Base-by-base conservation (phyloP, 23 red algal genomes). In the Gracilaria gracilis region DNA sequence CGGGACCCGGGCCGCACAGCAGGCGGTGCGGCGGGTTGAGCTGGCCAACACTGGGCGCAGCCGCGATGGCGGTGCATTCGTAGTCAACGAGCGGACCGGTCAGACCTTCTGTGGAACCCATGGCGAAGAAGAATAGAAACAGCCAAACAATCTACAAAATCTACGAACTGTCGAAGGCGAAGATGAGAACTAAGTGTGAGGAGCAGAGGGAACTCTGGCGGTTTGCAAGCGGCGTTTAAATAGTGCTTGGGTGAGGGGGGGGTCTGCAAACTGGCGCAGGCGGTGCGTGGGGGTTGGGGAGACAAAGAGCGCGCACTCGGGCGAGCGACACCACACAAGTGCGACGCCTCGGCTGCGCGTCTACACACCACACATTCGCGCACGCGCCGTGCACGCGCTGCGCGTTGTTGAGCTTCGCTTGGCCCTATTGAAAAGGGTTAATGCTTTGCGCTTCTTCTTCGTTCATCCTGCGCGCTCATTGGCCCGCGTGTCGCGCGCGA, bases 1-100 rank as follows among this genome's bases (percentile, higher is more conserved):
- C 85, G 32, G 92, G 92, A 23, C 92, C 92, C 1, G 92, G 92
- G 34, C 92, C 92, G 35, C 92, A 95, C 42, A 95, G 80, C 42
- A 95, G 84, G 48, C 92, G 92, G 69, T 61, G 65, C 47, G 92
- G 92, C 38, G 92, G 92, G 66, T 86, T 78, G 42, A 95, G 82
- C 32, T 75, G 80, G 35, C 61, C 82, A 6, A 86, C 34, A 33
- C 12, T 9, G 28, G 92, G 92, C 35, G 92, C 19, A 0, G 69
- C 51, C 33, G 92, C 34, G 35, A 94, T 58, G 21, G 87, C 67
- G 33, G 62, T 37, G 71, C 69, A 78, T 51, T 79, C 76, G 62
- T 91, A 91, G 87, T 91, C 87, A 58, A 27, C 64, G 7, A 87
- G 61, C 83, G 61, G 83, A 74, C 83, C 83, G 79, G 79, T 64